Percentiles rank a stretch among this genome's conserved stretches.
These are phyloP conservation scores for Coccinonectria pachysandricola DNA, from an alignment of 2,329 filamentous ascomycete genomes.

Conservation along the genomic window DNA sequence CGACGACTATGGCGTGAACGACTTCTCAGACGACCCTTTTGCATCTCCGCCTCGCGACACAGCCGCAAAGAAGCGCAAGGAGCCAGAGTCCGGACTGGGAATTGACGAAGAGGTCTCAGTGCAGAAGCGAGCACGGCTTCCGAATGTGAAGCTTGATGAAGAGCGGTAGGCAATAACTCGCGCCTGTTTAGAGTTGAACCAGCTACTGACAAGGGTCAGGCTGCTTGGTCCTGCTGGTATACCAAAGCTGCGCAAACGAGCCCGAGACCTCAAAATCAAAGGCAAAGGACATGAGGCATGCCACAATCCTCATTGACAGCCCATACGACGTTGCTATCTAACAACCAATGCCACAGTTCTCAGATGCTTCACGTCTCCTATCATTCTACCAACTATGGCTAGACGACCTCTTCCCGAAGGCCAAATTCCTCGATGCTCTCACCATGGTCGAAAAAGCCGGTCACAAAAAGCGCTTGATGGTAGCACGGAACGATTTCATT, in stretches of 20 bases:
- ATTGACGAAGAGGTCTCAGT: conserved; percentile 82
- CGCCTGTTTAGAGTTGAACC: not conserved
- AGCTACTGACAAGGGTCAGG: conserved; percentile 29
- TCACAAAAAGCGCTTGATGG: conserved; percentile 68
- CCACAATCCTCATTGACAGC: too few species aligned
- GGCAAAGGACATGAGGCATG: conserved; percentile 92
- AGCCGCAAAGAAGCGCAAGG: conserved; percentile 37
- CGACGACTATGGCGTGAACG: conserved; percentile 64
- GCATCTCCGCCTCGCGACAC: conserved; percentile 33
- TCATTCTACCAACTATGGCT: conserved; percentile 95
- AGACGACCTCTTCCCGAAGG: conserved; percentile 89
- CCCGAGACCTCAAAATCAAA: conserved; percentile 66
- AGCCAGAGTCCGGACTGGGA: conserved; percentile 49
- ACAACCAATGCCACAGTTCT: too few species aligned
- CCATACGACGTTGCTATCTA: too few species aligned
- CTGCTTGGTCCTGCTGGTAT: conserved; percentile 78
- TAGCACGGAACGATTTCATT: conserved; percentile 73
- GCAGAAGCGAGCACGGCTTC: conserved; percentile 59
- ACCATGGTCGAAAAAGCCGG: conserved; percentile 88
- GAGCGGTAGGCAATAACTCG: conserved; percentile 40
- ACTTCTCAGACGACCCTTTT: conserved; percentile 38
- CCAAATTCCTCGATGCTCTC: conserved; percentile 83
- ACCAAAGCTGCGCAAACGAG: conserved; percentile 64
- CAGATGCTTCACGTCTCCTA: conserved; percentile 70
- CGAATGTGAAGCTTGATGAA: conserved; percentile 81